A percentile compares a stretch with the other conserved stretches of the same genome.
Evolutionary conservation across 2,329 filamentous ascomycete genomes (phyloP).

Genomic region (Dothideomycetes sp.): DNA sequence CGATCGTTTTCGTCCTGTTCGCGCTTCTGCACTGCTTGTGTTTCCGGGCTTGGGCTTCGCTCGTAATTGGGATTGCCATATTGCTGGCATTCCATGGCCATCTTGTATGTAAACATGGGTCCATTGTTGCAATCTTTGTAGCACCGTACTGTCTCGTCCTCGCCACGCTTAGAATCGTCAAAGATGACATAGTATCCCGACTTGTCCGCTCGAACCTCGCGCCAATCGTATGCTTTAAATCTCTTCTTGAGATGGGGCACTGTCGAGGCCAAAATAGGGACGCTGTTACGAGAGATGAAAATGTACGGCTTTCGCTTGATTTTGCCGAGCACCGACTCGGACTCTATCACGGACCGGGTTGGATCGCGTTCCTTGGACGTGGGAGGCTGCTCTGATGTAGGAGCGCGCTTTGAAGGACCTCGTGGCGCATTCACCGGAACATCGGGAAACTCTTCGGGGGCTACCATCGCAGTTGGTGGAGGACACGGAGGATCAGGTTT

Average conservation of each 20-base stretch:
- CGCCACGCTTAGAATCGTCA: constrained; percentile 64
- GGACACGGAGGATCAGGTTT: constrained; percentile 19
- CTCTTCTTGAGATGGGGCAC: constrained; percentile 85
- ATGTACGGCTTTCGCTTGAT: constrained; percentile 78
- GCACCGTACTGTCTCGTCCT: constrained; percentile 73
- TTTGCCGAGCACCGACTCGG: constrained; percentile 55
- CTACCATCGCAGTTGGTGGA: constrained; percentile 17
- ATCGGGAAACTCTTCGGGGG: constrained; percentile 40
- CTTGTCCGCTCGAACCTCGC: constrained; percentile 72
- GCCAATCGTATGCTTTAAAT: constrained; percentile 71
- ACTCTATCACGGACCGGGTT: constrained; percentile 51
- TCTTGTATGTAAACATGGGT: constrained; percentile 81
- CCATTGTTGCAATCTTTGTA: constrained; percentile 69
- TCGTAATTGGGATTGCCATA: constrained; percentile 58
- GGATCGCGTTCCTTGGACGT: constrained; percentile 32
- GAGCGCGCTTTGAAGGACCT: constrained; percentile 46
- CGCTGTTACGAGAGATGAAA: constrained; percentile 76
- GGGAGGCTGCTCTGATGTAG: constrained; percentile 28
- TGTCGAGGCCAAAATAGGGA: constrained; percentile 78
- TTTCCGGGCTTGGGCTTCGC: constrained; percentile 43
- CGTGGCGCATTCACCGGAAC: constrained; percentile 80
- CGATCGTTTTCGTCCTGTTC: constrained; percentile 59
- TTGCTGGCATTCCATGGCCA: constrained; percentile 79
- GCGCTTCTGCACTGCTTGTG: constrained; percentile 39
- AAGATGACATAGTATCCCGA: constrained; percentile 92